phyloP scores from a whole-genome alignment of 148 eudicot genomes.

The Oxyria digyna region DNA sequence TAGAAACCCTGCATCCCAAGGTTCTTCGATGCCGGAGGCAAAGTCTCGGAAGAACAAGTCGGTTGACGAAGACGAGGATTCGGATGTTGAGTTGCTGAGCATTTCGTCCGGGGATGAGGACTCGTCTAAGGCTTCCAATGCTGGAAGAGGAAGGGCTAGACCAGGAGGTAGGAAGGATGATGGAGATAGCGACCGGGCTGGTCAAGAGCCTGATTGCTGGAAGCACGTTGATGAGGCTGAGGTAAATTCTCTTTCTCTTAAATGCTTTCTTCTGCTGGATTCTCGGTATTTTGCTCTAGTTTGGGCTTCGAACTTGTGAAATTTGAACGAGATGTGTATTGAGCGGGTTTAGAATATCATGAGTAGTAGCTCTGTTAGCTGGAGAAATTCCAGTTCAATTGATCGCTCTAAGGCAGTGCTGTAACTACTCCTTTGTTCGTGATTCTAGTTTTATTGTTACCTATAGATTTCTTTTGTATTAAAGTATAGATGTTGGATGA shows the following conservation, averaged over 20 bases:
- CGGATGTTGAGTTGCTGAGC: constrained; percentile 86
- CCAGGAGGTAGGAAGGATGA: constrained; percentile 34
- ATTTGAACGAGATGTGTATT: too few relatives aligned
- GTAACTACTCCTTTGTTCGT: background rate
- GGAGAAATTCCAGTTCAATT: background rate
- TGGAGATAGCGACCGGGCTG: constrained; percentile 50
- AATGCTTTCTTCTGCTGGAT: background rate
- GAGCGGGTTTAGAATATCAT: background rate
- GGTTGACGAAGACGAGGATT: constrained; percentile 72
- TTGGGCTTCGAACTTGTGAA: background rate
- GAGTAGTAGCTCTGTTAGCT: background rate
- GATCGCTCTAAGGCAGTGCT: background rate
- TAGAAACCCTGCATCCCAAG: background rate
- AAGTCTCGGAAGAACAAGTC: constrained; percentile 16
- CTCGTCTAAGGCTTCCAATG: constrained; percentile 30
- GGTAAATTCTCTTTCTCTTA: constrained; percentile 34
- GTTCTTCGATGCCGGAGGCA: constrained; percentile 4
- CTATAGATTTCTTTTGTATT: too few relatives aligned
- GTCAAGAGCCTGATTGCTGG: constrained; percentile 83
- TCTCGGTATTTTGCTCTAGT: background rate
- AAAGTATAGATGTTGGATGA: background rate
- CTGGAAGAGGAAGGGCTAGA: constrained; percentile 19
- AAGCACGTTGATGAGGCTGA: constrained; percentile 84
- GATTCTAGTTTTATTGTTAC: too few relatives aligned
- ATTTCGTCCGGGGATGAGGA: constrained; percentile 93